Base-by-base conservation (phyloP, 805 yeast genomes). In the Saccharomycopsis sp. region DNA sequence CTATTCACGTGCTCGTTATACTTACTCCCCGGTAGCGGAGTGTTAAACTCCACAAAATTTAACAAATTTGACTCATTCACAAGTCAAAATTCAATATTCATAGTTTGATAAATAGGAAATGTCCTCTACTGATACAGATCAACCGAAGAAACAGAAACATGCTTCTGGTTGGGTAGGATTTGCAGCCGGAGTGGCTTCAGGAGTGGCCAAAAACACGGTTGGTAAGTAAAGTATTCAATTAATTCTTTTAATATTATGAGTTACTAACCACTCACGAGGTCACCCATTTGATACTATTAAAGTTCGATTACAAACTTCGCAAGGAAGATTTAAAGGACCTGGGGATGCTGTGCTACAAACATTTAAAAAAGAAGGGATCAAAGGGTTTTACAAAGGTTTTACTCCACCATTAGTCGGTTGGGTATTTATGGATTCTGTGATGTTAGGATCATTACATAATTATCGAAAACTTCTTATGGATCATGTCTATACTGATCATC, bases 331-430 rank as follows among this genome's bases (percentile, higher is more conserved):
- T 64, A 76, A 65, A 39, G 95, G 94, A 2, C 92, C 95, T 0
- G 53, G 81, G 51, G 94, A 87, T 54, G 84, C 95, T 58, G 76
- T 83, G 3, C 50, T 66, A 51, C 76, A 81, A 54, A 87, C 96
- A 0, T 54, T 81, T 20, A 64, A 63, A 46, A 72, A 76, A 21
- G 95, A 87, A 56, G 96, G 96, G 3, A 47, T 79, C 4, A 60
- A 68, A 27, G 96, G 95, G 1, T 72, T 87, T 40, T 87, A 85
- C 56, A 76, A 86, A 50, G 96, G 96, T 0, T 85, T 87, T 49
- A 84, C 95, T 0, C 96, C 96, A 3, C 96, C 96, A 1, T 66
- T 87, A 49, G 74, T 84, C 17, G 96, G 96, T 1, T 87, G 96
- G 96, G 85, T 87, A 50, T 59, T 82, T 47, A 87, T 87, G 95